Conservation (phyloP, 768 basidiomycete genomes). For the Sistotremastrum niveocremeum region DNA sequence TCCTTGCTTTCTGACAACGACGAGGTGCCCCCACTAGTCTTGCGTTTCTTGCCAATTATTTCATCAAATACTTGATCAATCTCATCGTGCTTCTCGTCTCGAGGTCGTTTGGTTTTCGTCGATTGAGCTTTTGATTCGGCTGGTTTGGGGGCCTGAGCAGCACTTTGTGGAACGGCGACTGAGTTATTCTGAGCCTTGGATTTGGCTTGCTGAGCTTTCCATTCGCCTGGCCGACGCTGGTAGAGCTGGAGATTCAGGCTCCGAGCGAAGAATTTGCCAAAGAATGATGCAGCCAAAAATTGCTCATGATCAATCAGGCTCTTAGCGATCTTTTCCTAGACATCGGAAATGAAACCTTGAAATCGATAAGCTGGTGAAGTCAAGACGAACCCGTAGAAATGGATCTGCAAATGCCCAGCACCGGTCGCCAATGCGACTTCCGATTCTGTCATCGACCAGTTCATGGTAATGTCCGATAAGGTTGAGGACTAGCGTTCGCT, state of each 20-base stretch:
- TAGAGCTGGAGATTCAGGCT: conserved; percentile 69
- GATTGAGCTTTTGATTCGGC: conserved; percentile 7
- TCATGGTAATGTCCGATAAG: conserved; percentile 69
- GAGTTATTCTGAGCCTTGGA: conserved; percentile 17
- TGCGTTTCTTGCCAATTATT: conserved; percentile 43
- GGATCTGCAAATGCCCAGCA: conserved; percentile 88
- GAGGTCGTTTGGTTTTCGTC: conserved; percentile 30
- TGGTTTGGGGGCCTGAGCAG: conserved; percentile 5
- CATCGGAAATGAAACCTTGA: neutral
- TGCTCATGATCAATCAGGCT: conserved; percentile 63
- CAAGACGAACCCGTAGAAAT: conserved; percentile 61
- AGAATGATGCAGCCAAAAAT: conserved; percentile 61
- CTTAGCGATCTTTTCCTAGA: conserved; percentile 82
- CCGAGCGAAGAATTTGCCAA: conserved; percentile 77
- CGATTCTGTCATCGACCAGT: conserved; percentile 82
- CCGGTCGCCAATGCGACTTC: conserved; percentile 81
- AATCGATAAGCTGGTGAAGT: neutral
- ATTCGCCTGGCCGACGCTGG: conserved; percentile 68
- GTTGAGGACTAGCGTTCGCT: conserved; percentile 56
- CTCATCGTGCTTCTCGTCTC: conserved; percentile 39
- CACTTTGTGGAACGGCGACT: conserved; percentile 8
- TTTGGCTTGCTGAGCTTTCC: conserved; percentile 57
- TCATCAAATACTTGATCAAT: conserved; percentile 62
- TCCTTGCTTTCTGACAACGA: neutral
- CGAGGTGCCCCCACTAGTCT: conserved; percentile 28